Base-by-base conservation (phyloP, 805 yeast species). In the Teunomyces barrocoloradensis region DNA sequence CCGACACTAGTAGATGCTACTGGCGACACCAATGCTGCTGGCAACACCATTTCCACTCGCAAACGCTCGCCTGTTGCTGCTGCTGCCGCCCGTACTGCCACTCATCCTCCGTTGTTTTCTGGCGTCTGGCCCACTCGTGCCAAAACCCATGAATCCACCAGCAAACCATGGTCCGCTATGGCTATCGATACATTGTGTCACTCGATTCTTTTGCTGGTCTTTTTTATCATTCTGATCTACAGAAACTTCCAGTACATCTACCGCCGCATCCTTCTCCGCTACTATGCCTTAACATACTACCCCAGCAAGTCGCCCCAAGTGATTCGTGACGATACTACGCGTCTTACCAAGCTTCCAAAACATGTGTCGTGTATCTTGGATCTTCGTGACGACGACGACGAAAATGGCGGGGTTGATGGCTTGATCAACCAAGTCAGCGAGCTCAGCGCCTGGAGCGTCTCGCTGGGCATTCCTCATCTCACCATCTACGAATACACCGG, bases 361-460 rank as follows among this genome's bases (percentile, higher is more conserved):
- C 77, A 87, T 43, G 58, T 94, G 18, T 85, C 95, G 6, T 82
- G 87, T 17, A 82, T 92, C n/a, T 68, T 94, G 48, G 83, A 80
- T 55, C 77, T 83, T 61, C 84, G 82, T 59, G 78, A 84, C 23
- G 89, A 82, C 48, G 87, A 85, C 51, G 92, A 84, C 56, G 96
- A 89, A 57, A 92, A 90, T 50, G 96, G 96, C 28, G 97, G 97
- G 2, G 65, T 85, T 37, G 88, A 85, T 50, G 96, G 96, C 0
- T 71, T 92, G 37, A 73, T 91, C 57, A 82, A 80, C 54, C 88
- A 88, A 57, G 78, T 85, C 5, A 79, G 91, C 41, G 96, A 91
- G 58, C 53, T 91, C 32, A 77, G 82, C 1, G 83, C 94, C 5
- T 94, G 99, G 99, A 78, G 89, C 34, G 64, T 89, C n/a, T 85